Base-by-base conservation (phyloP, 2,329 filamentous ascomycete species). In the Trichoderma guizhouense region DNA sequence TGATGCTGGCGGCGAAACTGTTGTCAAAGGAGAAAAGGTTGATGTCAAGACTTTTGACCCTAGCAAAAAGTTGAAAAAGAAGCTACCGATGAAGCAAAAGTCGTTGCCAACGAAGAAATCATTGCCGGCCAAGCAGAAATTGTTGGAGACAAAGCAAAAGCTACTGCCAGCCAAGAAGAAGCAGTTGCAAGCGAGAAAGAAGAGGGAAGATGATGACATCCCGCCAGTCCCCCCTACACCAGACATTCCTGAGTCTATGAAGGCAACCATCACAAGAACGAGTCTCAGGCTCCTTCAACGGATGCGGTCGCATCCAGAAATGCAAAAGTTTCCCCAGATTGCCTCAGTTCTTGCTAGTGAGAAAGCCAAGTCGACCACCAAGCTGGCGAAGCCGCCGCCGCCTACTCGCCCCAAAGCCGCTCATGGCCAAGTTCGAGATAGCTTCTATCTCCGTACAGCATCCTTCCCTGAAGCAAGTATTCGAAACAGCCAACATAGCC, bases 1-100 rank as follows among this genome's bases (percentile, higher is more conserved):
- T 71, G 75, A 79, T 74, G 76, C 81, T 74, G 80, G 82, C 75
- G 81, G 78, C 5, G 76, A 76, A 24, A 74, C 75, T 24, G 75
- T 77, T 4, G 8, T 61, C 32, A 58, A 72, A 43, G 70, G 64
- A 32, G 68, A 69, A 15, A 64, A 43, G 14, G 58, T 71, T 36
- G 60, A n/a, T 1, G 58, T 57, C 18, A 64, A 71, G 26, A 30
- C 53, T n/a, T 24, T 64, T 12, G 68, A 64, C 24, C 32, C 43
- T 7, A 34, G 30, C 39, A 71, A 12, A 12, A 67, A 51, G 24
- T 11, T 71, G 67, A 69, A 69, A 15, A 69, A 62, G 21, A 62
- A 21, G 18, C 39, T 62, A n/a, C 28, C 30, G 11, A 28, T 26
- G 30, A 69, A 53, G 57, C 57, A 53, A 62, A 53, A 12, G 67